These are phyloP conservation scores for Nicotiana obtusifolia DNA, from an alignment of 257 asterid species.

Conservation along the genomic window DNA sequence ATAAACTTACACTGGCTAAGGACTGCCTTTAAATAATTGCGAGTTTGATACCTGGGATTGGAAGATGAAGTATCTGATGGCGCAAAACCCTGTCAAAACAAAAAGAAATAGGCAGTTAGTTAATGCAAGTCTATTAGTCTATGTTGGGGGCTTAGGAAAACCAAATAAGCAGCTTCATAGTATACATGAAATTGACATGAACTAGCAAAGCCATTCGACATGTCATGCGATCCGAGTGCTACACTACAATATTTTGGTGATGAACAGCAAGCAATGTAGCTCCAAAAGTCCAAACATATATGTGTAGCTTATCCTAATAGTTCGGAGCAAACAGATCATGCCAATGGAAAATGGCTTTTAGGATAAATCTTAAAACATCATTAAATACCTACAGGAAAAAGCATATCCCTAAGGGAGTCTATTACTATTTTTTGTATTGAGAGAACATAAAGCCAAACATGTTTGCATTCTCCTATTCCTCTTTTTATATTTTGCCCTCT, in stretches of 20 bases:
- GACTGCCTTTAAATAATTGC: not conserved
- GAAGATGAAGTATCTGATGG: not conserved
- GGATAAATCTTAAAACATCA: not conserved
- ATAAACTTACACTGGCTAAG: not conserved
- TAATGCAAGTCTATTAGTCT: not conserved
- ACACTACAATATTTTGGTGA: too few relatives aligned
- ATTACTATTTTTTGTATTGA: not conserved
- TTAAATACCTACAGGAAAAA: not conserved
- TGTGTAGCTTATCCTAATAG: not conserved
- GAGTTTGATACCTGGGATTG: not conserved
- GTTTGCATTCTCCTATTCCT: not conserved
- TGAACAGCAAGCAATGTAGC: too few relatives aligned
- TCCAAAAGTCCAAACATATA: not conserved
- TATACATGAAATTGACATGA: not conserved
- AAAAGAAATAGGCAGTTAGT: not conserved
- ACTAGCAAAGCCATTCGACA: too few relatives aligned
- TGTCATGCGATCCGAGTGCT: too few relatives aligned
- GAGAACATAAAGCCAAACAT: not conserved
- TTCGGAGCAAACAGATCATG: not conserved
- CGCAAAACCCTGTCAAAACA: not conserved
- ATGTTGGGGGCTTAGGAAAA: not conserved
- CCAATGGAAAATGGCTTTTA: not conserved
- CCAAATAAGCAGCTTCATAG: not conserved
- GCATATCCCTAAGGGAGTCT: not conserved
- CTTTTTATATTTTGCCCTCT: not conserved